Evolutionary conservation across 805 yeast species (phyloP), one percentile per base, ranked within the genome.

Genomic region (Hanseniaspora nectarophila): DNA sequence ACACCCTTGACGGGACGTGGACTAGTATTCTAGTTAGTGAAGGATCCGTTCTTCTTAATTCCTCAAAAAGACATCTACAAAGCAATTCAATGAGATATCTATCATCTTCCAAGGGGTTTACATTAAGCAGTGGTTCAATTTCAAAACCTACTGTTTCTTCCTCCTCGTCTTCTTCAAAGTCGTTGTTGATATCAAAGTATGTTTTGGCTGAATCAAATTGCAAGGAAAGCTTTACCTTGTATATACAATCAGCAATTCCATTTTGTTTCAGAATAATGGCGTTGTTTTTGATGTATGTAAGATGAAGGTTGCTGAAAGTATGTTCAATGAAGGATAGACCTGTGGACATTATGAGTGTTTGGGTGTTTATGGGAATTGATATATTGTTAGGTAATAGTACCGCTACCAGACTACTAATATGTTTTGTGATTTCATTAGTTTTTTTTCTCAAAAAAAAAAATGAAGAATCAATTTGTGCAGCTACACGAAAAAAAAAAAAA

Each of bases 61-160:
- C 43, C 23, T 45, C 49, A n/a, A 33, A 34, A 20, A 48, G 34
- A 26, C 42, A 31, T n/a, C 47, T 46, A 23, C 48, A 49, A 7
- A 43, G 31, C 9, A 33, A 20, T 16, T 51, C 39, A 13, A 21
- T 6, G 15, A 35, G 16, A n/a, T 33, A 16, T 13, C 18, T 32
- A 9, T 38, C 38, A 8, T 42, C 38, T 12, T 39, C 40, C 7
- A 28, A 13, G 1, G 37, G 43, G 23, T 29, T 44, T 20, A 20
- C 34, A 12, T 43, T 50, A 3, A 29, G 32, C 20, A 45, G 23
- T 10, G 31, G 37, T 15, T 62, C 57, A 0, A 79, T 76, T 43
- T 76, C 76, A 13, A 70, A 68, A n/a, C 70, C 71, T 1, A 67
- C 56, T 35, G 66, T 51, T 15, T 54, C 57, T 39, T 57, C 56